A percentile compares a stretch with the other conserved stretches of the same genome.
Evolutionary conservation across 192 early-diverging fungal genomes (phyloP).

Genomic region (Kickxella alabastrina): DNA sequence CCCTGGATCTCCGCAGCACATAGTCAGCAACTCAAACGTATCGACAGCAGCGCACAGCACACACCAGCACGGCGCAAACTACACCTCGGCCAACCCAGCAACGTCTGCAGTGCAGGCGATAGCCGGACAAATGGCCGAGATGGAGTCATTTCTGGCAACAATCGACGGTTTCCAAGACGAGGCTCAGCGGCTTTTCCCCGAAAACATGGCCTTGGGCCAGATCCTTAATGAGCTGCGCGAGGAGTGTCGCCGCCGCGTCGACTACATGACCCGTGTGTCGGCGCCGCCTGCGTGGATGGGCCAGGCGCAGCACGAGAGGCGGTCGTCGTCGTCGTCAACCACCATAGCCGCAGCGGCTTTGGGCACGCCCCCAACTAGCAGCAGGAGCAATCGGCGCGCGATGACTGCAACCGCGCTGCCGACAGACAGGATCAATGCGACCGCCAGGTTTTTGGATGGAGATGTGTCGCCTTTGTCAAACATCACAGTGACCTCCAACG

Average conservation of each 20-base stretch:
- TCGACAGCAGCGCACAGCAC: background rate
- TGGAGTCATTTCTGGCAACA: slow-evolving; percentile 23
- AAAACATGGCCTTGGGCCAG: slow-evolving; percentile 38
- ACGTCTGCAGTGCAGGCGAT: slow-evolving; percentile 5
- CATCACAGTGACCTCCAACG: slow-evolving; percentile 6
- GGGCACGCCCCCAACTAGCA: background rate
- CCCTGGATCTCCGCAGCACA: slow-evolving; percentile 12
- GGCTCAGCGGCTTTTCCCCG: slow-evolving; percentile 39
- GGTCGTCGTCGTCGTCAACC: slow-evolving; percentile 24
- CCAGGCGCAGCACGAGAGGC: slow-evolving; percentile 1
- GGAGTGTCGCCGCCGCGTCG: slow-evolving; percentile 42
- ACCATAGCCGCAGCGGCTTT: background rate
- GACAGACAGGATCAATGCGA: background rate
- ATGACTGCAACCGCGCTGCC: background rate
- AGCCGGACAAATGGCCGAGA: slow-evolving; percentile 21
- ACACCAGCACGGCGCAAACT: background rate
- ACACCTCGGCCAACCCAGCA: background rate
- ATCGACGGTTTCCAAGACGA: slow-evolving; percentile 38
- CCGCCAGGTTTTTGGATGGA: background rate
- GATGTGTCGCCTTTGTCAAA: slow-evolving; percentile 15
- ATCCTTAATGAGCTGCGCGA: slow-evolving; percentile 44
- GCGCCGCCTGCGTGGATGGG: slow-evolving; percentile 30
- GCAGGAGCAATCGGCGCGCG: background rate
- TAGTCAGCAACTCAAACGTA: slow-evolving; percentile 18
- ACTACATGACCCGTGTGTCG: slow-evolving; percentile 44